Evolutionary conservation across 108 stramenopile genomes (phyloP).

Genomic region (Thalassiosira profunda): DNA sequence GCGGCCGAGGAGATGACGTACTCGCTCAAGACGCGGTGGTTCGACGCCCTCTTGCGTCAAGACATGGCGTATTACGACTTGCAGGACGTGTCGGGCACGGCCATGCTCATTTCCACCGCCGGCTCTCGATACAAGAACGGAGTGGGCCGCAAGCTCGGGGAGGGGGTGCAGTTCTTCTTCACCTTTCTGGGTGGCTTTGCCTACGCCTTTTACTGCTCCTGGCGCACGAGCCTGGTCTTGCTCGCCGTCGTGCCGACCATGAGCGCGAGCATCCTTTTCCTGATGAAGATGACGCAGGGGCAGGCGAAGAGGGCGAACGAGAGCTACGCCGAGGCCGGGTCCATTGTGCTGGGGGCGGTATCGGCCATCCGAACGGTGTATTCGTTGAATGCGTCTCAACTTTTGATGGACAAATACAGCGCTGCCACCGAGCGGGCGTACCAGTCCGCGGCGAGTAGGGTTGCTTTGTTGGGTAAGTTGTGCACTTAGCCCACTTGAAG

Average conservation of each 20-base stretch:
- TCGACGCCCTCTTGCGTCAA: constrained; percentile 72
- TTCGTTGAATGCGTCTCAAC: constrained; percentile 47
- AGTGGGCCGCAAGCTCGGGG: constrained; percentile 76
- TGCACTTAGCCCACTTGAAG: too few species aligned
- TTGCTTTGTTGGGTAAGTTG: constrained; percentile 33
- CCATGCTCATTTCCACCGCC: constrained; percentile 20
- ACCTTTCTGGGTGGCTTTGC: constrained; percentile 64
- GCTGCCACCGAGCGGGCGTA: constrained; percentile 65
- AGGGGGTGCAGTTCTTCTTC: constrained; percentile 75
- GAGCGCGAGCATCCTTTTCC: constrained; percentile 37
- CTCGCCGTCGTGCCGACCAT: constrained; percentile 58
- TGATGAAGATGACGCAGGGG: constrained; percentile 66
- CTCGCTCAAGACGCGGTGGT: too few species aligned
- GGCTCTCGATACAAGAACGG: constrained; percentile 39
- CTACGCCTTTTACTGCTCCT: constrained; percentile 59
- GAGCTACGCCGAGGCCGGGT: constrained; percentile 57
- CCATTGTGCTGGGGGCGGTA: constrained; percentile 34
- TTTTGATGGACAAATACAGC: constrained; percentile 50
- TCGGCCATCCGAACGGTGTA: constrained; percentile 53
- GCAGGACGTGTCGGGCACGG: constrained; percentile 52
- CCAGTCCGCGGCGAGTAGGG: constrained; percentile 33
- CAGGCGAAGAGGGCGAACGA: constrained; percentile 35
- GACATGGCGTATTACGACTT: constrained; percentile 74
- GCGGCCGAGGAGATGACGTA: too few species aligned
- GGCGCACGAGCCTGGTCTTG: constrained; percentile 70